Evolutionary conservation across 2,329 filamentous ascomycete genomes (phyloP).

Genomic region (Fusarium citri): DNA sequence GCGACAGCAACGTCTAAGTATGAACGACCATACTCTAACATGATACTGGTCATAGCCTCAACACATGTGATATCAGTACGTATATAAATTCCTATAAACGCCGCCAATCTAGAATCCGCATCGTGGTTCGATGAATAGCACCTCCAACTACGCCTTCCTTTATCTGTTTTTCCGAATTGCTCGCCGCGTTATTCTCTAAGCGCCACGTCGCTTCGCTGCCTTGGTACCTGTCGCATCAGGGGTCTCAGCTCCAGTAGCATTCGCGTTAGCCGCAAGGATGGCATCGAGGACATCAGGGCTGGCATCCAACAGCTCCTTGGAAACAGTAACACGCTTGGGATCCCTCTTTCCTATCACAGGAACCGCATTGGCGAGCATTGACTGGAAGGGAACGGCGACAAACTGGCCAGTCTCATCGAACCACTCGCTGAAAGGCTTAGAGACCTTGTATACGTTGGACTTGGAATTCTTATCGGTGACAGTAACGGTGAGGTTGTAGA

Average conservation of each 20-base stretch:
- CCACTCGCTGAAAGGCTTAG: conserved; percentile 77
- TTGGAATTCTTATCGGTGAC: conserved; percentile 57
- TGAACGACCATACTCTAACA: background rate
- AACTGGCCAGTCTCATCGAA: conserved; percentile 81
- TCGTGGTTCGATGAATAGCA: background rate
- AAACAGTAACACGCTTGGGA: conserved; percentile 63
- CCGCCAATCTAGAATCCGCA: conserved; percentile 22
- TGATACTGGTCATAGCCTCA: conserved; percentile 1
- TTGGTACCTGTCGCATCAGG: conserved; percentile 54
- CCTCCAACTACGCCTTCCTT: background rate
- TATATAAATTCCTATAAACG: conserved; percentile 35
- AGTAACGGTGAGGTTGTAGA: conserved; percentile 80
- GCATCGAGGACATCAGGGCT: conserved; percentile 63
- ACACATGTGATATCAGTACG: conserved; percentile 18
- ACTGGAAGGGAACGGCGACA: conserved; percentile 80
- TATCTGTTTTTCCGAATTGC: conserved; percentile 8
- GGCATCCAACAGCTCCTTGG: conserved; percentile 53
- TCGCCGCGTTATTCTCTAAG: conserved; percentile 42
- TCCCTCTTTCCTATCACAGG: conserved; percentile 74
- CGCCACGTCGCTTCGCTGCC: conserved; percentile 61
- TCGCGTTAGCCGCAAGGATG: conserved; percentile 53
- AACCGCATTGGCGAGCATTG: conserved; percentile 77
- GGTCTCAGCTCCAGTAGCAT: conserved; percentile 46
- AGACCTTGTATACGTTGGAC: conserved; percentile 63
- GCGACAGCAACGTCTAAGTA: background rate